Percentiles rank a stretch among this genome's conserved stretches.
phyloP scores from a whole-genome alignment of 176 grass and related monocot species.

The Zoysia pacifica region DNA sequence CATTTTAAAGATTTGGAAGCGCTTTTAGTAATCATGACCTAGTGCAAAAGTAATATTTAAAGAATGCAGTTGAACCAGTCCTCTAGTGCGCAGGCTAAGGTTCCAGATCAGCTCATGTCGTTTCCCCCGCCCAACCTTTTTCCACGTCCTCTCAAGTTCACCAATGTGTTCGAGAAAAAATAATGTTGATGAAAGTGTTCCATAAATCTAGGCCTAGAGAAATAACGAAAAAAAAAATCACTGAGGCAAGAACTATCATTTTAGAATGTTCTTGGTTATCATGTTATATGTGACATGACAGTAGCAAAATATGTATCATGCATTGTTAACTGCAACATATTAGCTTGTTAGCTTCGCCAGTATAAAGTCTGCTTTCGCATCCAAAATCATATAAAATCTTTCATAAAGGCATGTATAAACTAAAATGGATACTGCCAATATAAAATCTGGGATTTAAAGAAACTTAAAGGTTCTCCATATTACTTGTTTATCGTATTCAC shows the following conservation, averaged over 20 bases:
- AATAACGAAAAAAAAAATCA: too few species aligned
- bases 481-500: constrained; percentile 87
- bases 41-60: background rate
- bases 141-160: too few species aligned
- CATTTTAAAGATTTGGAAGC: background rate
- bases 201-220: too few species aligned
- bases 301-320: background rate
- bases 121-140: too few species aligned
- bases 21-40: background rate
- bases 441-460: constrained; percentile 21
- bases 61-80: background rate
- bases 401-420: background rate
- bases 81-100: too few species aligned
- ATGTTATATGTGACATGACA: background rate
- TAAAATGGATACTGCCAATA: background rate
- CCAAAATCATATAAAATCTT: constrained; percentile 8
- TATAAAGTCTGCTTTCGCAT: background rate
- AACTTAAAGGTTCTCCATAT: constrained; percentile 24
- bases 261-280: too few species aligned
- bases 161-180: too few species aligned
- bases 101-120: too few species aligned
- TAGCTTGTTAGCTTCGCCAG: background rate
- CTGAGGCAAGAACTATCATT: background rate
- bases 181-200: background rate
- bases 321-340: constrained; percentile 21